A percentile compares a stretch with the other conserved stretches of the same genome.
Conservation (phyloP, 2,329 filamentous ascomycete genomes). For the Samsoniella hepiali region DNA sequence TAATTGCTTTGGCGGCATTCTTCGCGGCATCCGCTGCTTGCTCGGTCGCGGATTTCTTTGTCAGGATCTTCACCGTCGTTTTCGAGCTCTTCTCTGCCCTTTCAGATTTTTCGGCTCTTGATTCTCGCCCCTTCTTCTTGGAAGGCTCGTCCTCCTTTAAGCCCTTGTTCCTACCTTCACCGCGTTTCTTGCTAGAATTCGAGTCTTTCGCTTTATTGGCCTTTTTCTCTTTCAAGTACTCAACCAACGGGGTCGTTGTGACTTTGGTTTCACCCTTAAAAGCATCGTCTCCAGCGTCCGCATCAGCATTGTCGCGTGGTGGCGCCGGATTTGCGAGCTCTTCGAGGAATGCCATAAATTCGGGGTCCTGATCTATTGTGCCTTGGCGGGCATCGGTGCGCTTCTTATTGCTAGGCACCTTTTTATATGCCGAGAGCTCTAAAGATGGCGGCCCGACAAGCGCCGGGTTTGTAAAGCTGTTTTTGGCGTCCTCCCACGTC, state of each 20-base stretch:
- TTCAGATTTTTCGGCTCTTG: conserved; percentile 41
- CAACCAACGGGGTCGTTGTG: conserved; percentile 82
- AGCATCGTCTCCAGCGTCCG: conserved; percentile 40
- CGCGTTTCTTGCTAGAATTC: conserved; percentile 46
- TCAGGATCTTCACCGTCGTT: conserved; percentile 61
- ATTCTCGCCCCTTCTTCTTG: conserved; percentile 61
- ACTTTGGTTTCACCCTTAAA: conserved; percentile 55
- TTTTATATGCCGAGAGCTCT: conserved; percentile 81
- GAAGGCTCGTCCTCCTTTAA: conserved; percentile 48
- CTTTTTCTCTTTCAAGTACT: conserved; percentile 89
- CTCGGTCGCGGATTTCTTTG: conserved; percentile 54
- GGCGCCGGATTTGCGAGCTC: conserved; percentile 69
- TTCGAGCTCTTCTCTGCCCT: conserved; percentile 33
- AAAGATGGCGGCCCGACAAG: conserved; percentile 76
- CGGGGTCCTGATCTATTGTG: conserved; percentile 92
- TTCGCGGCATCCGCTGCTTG: conserved; percentile 46
- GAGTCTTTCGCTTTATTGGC: conserved; percentile 64
- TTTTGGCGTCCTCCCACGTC: conserved; percentile 78
- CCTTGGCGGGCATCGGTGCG: conserved; percentile 82
- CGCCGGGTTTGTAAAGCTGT: conserved; percentile 66
- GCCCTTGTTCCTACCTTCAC: conserved; percentile 49
- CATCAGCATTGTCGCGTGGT: conserved; percentile 43
- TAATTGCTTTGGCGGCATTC: conserved; percentile 37
- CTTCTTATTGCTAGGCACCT: conserved; percentile 70
- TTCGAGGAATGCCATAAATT: conserved; percentile 92